Conservation (phyloP, 1,139 yeast genomes). For the Schwanniomyces etchellsii region DNA sequence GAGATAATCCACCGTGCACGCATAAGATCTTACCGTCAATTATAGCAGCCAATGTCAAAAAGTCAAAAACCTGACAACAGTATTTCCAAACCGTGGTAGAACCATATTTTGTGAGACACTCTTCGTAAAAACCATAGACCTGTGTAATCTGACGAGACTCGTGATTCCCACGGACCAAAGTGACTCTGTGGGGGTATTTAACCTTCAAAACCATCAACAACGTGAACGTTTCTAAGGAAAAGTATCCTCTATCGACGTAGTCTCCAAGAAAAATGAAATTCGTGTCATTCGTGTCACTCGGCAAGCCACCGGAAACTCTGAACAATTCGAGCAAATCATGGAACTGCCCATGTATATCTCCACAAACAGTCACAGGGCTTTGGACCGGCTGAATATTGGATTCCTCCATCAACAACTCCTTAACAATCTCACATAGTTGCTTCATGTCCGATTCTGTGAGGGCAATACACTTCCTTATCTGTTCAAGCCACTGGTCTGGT, state of each 20-base stretch:
- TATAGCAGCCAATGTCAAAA: conserved; percentile 86
- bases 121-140: conserved; percentile 90
- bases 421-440: conserved; percentile 89
- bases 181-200: conserved; percentile 77
- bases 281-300: conserved; percentile 42
- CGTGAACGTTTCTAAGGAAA: conserved; percentile 88
- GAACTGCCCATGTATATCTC: conserved; percentile 97
- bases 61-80: conserved; percentile 95
- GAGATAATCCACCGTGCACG: conserved; percentile 97
- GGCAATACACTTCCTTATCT: conserved; percentile 83
- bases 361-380: conserved; percentile 97
- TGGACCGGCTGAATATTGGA: conserved; percentile 94
- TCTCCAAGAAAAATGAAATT: conserved; percentile 87
- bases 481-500: conserved; percentile 96
- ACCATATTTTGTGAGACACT: conserved; percentile 87
- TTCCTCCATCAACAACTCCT: conserved; percentile 71
- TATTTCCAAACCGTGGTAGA: conserved; percentile 97
- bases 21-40: conserved; percentile 90
- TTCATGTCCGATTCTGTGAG: conserved; percentile 93
- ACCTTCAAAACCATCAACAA: conserved; percentile 87
- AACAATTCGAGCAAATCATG: conserved; percentile 90
- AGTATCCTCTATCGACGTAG: conserved; percentile 95
- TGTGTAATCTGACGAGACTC: conserved; percentile 94
- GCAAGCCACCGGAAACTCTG: conserved; percentile 89
- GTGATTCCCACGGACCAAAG: conserved; percentile 90